Evolutionary conservation across 768 basidiomycete species (phyloP), one percentile per base, ranked within the genome.

Genomic region (Termitomyces bulborhizus): DNA sequence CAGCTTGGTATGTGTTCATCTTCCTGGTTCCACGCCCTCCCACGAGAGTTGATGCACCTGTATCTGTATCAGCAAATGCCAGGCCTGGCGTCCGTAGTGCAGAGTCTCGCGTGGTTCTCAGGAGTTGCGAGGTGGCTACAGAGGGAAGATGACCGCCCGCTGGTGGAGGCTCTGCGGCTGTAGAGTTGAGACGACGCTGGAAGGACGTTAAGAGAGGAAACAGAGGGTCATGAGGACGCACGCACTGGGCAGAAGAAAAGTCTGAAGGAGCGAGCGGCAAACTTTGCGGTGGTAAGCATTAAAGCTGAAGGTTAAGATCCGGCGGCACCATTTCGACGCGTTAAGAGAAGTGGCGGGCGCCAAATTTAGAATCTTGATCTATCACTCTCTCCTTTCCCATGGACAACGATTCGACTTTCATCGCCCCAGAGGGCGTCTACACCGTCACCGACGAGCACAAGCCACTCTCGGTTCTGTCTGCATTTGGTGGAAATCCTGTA

Each of bases 1-100:
- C 81, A 1, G 95, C 90, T 67, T 97, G 94, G 69, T 93, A 97
- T 61, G 87, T 75, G 66, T 98, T 98, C 93, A 96, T 96, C 74
- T 94, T 93, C 61, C 92, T 82, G 21, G 92, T 95, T 70, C 93
- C 89, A 49, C 90, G 80, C 15, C 90, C 90, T 18, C 83, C 89
- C 13, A 86, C 71, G 39, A 82, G 76, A 36, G 72, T 71, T 42
- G 71, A 69, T 18, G 69, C 66, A 49, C 81, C 82, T 36, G 83
- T 84, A 55, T 90, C 87, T 9, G 73, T 66, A 55, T 90, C 87
- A 11, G 73, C 66, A 87, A 89, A 94, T n/a, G 61, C 64, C 46
- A 94, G 67, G 7, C 84, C 90, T 2, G 86, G 84, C 0, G 90
- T 86, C 43, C 83, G 84, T 9, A 95, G 69, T 2, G 89, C 83